A percentile compares a stretch with the other conserved stretches of the same genome.
Evolutionary conservation across 2,329 filamentous ascomycete species (phyloP).

Genomic region (Fusarium circinatum): DNA sequence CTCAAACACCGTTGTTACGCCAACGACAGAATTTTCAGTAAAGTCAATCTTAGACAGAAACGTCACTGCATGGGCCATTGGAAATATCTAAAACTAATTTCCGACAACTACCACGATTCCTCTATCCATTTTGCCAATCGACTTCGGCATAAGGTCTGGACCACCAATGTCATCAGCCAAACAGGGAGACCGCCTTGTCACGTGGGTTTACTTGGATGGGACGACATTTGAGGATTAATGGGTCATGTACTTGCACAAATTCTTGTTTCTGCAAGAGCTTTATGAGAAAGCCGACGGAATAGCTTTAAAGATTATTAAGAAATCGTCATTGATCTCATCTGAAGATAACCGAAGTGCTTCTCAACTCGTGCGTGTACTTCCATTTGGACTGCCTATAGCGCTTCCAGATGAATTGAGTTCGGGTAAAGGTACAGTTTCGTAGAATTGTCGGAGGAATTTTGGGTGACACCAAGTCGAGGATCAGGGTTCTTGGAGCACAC

Average conservation of each 20-base stretch:
- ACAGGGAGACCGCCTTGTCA: neutral
- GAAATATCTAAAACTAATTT: neutral
- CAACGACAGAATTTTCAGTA: neutral
- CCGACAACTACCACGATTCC: neutral
- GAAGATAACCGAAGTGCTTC: neutral
- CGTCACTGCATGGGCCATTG: neutral
- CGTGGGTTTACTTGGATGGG: neutral
- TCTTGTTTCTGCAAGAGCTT: neutral
- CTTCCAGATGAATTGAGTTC: too few relatives aligned
- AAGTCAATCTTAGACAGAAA: neutral
- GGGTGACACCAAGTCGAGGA: accelerated
- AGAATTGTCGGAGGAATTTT: too few relatives aligned
- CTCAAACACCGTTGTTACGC: neutral
- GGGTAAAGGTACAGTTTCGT: too few relatives aligned
- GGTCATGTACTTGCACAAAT: neutral
- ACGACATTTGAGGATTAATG: neutral
- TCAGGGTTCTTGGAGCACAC: too few relatives aligned
- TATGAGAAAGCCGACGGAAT: neutral
- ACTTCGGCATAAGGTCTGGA: neutral
- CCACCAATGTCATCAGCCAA: too few relatives aligned
- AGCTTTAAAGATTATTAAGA: neutral
- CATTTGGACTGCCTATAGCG: too few relatives aligned
- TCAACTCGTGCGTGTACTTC: neutral
- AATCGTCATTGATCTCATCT: neutral
- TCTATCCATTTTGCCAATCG: neutral